Evolutionary conservation across 164 flowering plant genomes (phyloP).

Genomic region (Vitis rotundifolia): DNA sequence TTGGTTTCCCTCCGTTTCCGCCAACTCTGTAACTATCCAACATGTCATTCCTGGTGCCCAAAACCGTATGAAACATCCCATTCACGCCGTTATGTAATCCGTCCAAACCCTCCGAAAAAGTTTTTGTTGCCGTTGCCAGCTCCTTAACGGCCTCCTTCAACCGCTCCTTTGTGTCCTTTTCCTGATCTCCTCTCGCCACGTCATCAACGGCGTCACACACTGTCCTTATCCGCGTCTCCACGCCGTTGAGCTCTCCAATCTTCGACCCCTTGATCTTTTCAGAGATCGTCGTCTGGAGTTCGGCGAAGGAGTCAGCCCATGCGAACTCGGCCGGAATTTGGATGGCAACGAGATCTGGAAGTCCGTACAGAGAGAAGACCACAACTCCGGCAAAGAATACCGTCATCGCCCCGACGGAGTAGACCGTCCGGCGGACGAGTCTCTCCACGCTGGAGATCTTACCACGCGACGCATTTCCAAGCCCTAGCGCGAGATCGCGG

Average conservation of each 20-base stretch:
- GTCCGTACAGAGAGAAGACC: background rate
- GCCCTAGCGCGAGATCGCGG: conserved; percentile 19
- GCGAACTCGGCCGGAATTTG: conserved; percentile 5
- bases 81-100: conserved; percentile 1
- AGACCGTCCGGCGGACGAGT: conserved; percentile 26
- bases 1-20: too few relatives aligned
- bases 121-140: too few relatives aligned
- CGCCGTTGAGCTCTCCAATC: background rate
- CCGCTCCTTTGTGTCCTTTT: too few relatives aligned
- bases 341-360: background rate
- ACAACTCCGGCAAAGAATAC: background rate
- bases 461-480: conserved; percentile 21
- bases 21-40: background rate
- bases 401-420: conserved; percentile 16
- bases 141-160: too few relatives aligned
- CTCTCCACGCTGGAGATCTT: conserved; percentile 22
- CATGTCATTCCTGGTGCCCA: background rate
- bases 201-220: background rate
- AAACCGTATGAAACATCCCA: background rate
- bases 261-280: background rate
- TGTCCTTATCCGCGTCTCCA: background rate
- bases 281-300: background rate
- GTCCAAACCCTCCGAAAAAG: too few relatives aligned
- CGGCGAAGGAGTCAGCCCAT: conserved; percentile 1
- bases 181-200: too few relatives aligned